A percentile compares a stretch with the other conserved stretches of the same genome.
These are phyloP conservation scores for Wickerhamomyces alni DNA, from an alignment of 805 yeast species.

Conservation along the genomic window DNA sequence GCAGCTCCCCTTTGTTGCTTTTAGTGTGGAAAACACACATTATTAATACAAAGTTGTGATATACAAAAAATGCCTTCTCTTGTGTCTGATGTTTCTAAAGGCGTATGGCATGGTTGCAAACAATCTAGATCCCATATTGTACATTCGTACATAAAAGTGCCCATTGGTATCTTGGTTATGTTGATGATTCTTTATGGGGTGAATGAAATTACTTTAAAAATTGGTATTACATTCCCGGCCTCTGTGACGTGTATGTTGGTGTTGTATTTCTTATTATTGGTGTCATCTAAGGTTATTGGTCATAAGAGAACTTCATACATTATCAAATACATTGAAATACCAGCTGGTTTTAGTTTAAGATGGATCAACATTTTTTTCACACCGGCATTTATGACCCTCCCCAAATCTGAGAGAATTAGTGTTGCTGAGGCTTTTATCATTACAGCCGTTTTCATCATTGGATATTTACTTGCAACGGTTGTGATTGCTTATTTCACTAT, in stretches of 20 bases:
- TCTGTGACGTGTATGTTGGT: constrained; percentile 68
- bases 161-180: constrained; percentile 18
- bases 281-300: constrained; percentile 32
- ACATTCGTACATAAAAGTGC: constrained; percentile 18
- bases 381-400: constrained; percentile 69
- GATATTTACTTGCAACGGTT: constrained; percentile 48
- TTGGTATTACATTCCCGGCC: constrained; percentile 51
- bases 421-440: constrained; percentile 67
- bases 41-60: too few species aligned
- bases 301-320: constrained; percentile 23
- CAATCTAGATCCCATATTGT: constrained; percentile 15
- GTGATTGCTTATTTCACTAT: constrained; percentile 44
- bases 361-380: constrained; percentile 80
- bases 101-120: constrained; percentile 12
- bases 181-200: constrained; percentile 19
- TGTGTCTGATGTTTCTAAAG: neutral
- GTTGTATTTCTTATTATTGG: constrained; percentile 40
- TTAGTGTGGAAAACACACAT: too few species aligned
- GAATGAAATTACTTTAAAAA: constrained; percentile 20
- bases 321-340: constrained; percentile 40
- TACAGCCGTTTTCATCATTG: constrained; percentile 66
- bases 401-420: constrained; percentile 58
- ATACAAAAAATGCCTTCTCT: neutral
- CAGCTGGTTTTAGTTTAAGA: constrained; percentile 60
- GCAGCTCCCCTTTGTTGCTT: too few species aligned